Base-by-base conservation (phyloP, 257 asterid species). In the Solanum habrochaites region DNA sequence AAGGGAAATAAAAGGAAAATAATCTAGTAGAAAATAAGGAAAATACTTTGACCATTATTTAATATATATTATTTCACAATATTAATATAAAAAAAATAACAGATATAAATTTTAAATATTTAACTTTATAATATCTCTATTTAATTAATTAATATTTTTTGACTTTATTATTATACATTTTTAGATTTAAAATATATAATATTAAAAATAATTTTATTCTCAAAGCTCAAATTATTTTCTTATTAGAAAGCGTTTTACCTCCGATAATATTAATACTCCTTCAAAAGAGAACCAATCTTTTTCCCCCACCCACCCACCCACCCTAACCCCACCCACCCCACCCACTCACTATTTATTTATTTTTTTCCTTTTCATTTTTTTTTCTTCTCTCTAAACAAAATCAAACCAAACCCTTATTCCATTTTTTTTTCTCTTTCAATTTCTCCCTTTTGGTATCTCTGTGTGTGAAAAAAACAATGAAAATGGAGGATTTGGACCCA, bases 401-500 rank as follows among this genome's bases (percentile, higher is more conserved):
- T 84, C 72, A 15, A 83, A 86, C 83, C 89, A 85, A 77, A 80
- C 85, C 72, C 88, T 70, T 69, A 20, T 85, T 25, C 35, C 85
- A 86, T 42, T 47, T 35, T 37, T 37, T 35, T 42, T 14, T 23
- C 47, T 31, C 49, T 56, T 83, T 5, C 72, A 43, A 8, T 20
- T 71, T 58, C 27, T 5, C 42, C 20, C 15, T 62, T 62, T 62
- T n/a, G 3, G 14, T n/a, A 15, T 52, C 31, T 37, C 7, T 71
- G 16, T 66, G 35, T 58, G 80, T 20, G n/a, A 20, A 56, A 20
- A 86, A 14, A 8, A n/a, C 18, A 49, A 49, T 70, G 85, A 16
- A 62, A 86, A 95, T 95, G 98, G 94, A 92, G 86, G 91, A 86
- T 91, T 71, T 92, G 91, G 90, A 91, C 88, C 82, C 88, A 27